A percentile compares a stretch with the other conserved stretches of the same genome.
Conservation (phyloP, 768 basidiomycete genomes). For the Pisolithus albus region DNA sequence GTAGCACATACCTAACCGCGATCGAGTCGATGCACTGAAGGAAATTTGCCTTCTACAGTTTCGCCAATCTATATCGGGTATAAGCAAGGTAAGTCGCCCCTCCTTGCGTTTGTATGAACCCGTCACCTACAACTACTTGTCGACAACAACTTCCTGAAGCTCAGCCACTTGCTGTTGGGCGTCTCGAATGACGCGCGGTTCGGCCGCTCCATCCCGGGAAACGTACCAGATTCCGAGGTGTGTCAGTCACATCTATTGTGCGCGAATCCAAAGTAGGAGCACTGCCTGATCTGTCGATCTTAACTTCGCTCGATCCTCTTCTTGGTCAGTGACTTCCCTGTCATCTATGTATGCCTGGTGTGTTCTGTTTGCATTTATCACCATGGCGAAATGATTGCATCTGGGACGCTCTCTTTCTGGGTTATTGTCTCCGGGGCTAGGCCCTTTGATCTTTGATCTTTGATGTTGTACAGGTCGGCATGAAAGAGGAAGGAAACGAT, state of each 20-base stretch:
- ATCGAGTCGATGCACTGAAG: conserved; percentile 28
- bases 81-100: conserved; percentile 22
- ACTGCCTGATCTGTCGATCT: conserved; percentile 19
- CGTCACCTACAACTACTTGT: too few species aligned
- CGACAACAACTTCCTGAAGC: conserved; percentile 44
- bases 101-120: background rate
- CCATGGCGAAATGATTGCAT: conserved; percentile 31
- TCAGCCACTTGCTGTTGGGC: conserved; percentile 53
- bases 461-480: too few species aligned
- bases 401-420: conserved; percentile 37
- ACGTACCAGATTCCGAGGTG: conserved; percentile 40
- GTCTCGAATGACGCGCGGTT: conserved; percentile 45
- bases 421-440: conserved; percentile 36
- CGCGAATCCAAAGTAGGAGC: conserved; percentile 12
- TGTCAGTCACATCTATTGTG: conserved; percentile 28
- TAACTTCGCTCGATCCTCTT: conserved; percentile 37
- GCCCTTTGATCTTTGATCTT: conserved; percentile 29
- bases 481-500: background rate
- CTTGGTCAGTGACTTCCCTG: conserved; percentile 39
- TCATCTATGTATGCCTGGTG: conserved; percentile 42
- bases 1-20: background rate
- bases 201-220: conserved; percentile 45
- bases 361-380: conserved; percentile 44
- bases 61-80: conserved; percentile 29
- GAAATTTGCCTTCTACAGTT: conserved; percentile 32